A percentile compares a stretch with the other conserved stretches of the same genome.
phyloP scores from a whole-genome alignment of 805 yeast genomes.

The Yarrowia bubula region DNA sequence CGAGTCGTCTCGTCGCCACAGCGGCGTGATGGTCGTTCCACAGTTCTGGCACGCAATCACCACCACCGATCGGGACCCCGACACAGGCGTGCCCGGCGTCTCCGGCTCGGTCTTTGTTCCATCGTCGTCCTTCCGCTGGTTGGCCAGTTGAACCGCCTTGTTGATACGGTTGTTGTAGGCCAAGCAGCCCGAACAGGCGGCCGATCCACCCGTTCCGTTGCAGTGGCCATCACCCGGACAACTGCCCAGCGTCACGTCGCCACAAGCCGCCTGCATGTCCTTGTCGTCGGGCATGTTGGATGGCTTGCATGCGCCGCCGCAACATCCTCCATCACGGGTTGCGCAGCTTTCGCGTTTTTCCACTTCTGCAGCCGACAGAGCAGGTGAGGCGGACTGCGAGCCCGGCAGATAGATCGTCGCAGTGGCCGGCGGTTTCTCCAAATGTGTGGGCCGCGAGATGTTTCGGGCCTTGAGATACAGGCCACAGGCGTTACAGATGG shows the following conservation, averaged over 20 bases:
- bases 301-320: constrained; percentile 17
- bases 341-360: constrained; percentile 11
- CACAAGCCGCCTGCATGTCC: constrained; percentile 24
- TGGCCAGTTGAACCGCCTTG: constrained; percentile 31
- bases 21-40: constrained; percentile 79
- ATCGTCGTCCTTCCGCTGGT: constrained; percentile 25
- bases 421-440: constrained; percentile 57
- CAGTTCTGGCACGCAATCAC: constrained; percentile 82
- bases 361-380: constrained; percentile 1
- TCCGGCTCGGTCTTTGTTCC: constrained; percentile 24
- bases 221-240: constrained; percentile 78
- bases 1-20: constrained; percentile 79
- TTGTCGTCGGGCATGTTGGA: constrained; percentile 22
- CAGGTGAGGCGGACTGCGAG: constrained; percentile 30
- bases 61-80: constrained; percentile 41
- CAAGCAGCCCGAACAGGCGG: constrained; percentile 80
- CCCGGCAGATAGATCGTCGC: constrained; percentile 43
- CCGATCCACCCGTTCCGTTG: constrained; percentile 83
- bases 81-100: neutral
- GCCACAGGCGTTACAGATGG: constrained; percentile 96
- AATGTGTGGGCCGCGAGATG: constrained; percentile 62
- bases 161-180: constrained; percentile 65
- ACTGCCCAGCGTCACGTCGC: constrained; percentile 33
- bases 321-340: constrained; percentile 17
- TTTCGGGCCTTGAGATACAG: constrained; percentile 62